These are phyloP conservation scores for Reticulascus tulasneorum DNA, from an alignment of 2,329 filamentous ascomycete species.

Conservation along the genomic window DNA sequence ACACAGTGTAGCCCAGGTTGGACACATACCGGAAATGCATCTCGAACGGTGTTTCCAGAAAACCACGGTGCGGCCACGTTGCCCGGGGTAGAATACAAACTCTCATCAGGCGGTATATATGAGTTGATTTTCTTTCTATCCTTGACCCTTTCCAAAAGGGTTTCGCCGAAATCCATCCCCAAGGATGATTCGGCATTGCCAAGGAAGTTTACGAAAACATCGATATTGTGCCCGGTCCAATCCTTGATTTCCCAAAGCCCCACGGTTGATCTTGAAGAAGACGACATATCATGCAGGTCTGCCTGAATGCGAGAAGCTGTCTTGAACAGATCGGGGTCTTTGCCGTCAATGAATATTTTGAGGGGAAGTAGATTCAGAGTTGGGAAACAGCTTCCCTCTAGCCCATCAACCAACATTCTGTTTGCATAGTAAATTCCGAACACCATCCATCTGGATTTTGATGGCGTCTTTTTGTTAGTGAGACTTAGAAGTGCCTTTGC, in stretches of 20 bases:
- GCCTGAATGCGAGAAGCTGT: slow-evolving; percentile 60
- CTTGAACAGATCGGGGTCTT: slow-evolving; percentile 32
- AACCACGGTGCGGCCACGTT: slow-evolving; percentile 16
- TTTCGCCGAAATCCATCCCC: no score
- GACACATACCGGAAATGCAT: slow-evolving; percentile 28
- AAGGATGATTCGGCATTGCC: slow-evolving; percentile 22
- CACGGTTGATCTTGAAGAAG: slow-evolving; percentile 49
- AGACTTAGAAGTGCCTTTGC: slow-evolving; percentile 35
- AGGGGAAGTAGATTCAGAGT: slow-evolving; percentile 79
- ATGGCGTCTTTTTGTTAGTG: neutral
- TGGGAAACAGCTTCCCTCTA: slow-evolving; percentile 53
- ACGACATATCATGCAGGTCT: slow-evolving; percentile 62
- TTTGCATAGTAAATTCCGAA: slow-evolving; percentile 85
- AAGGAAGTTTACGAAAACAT: slow-evolving; percentile 80
- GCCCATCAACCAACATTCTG: slow-evolving; percentile 49
- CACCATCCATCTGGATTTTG: slow-evolving; percentile 40
- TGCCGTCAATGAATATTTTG: slow-evolving; percentile 38
- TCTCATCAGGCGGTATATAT: no score
- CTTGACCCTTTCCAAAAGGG: no score
- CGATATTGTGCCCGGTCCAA: slow-evolving; percentile 71
- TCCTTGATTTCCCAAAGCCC: slow-evolving; percentile 66
- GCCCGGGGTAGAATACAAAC: no score
- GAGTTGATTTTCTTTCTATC: no score
- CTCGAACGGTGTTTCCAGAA: slow-evolving; percentile 18
- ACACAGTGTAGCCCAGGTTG: neutral